These are phyloP conservation scores for Capillidium heterosporum DNA, from an alignment of 371 early-diverging fungal species.

Conservation along the genomic window DNA sequence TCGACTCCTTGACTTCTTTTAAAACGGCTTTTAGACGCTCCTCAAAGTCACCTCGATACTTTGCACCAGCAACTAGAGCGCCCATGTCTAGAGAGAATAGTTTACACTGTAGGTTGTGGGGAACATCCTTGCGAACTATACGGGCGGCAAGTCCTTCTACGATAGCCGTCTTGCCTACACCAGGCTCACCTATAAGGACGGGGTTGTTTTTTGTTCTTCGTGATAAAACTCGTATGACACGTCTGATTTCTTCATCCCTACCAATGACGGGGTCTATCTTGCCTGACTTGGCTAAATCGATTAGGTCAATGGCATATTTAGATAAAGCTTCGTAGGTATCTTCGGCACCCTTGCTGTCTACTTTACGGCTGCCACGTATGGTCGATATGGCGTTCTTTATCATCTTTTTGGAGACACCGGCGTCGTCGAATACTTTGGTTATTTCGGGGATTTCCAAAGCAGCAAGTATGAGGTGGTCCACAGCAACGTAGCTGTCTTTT, in stretches of 20 bases:
- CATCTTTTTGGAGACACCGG: conserved; percentile 47
- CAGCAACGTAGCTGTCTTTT: conserved; percentile 68
- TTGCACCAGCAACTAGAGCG: conserved; percentile 77
- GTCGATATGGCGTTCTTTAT: conserved; percentile 62
- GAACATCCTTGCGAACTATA: conserved; percentile 89
- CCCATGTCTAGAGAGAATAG: conserved; percentile 95
- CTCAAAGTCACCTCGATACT: conserved; percentile 97
- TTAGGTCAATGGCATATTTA: conserved; percentile 86
- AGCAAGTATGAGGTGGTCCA: conserved; percentile 77
- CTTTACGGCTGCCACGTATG: conserved; percentile 65
- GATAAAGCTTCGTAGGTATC: conserved; percentile 63
- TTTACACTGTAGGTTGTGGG: conserved; percentile 62
- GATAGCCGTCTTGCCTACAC: conserved; percentile 92
- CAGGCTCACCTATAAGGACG: conserved; percentile 80
- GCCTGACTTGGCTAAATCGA: conserved; percentile 53
- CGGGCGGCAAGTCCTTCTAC: conserved; percentile 93
- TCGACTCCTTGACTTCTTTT: conserved; percentile 83
- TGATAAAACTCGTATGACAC: conserved; percentile 58
- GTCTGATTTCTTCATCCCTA: conserved; percentile 65
- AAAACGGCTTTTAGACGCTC: conserved; percentile 94
- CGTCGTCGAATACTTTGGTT: conserved; percentile 37
- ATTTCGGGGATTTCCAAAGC: conserved; percentile 43
- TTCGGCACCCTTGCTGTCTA: conserved; percentile 73
- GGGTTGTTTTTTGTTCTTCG: conserved; percentile 88
- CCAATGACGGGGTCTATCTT: conserved; percentile 79